A percentile compares a stretch with the other conserved stretches of the same genome.
Evolutionary conservation across 352 stramenopile genomes (phyloP).

Genomic region (Globisporangium barbulae): DNA sequence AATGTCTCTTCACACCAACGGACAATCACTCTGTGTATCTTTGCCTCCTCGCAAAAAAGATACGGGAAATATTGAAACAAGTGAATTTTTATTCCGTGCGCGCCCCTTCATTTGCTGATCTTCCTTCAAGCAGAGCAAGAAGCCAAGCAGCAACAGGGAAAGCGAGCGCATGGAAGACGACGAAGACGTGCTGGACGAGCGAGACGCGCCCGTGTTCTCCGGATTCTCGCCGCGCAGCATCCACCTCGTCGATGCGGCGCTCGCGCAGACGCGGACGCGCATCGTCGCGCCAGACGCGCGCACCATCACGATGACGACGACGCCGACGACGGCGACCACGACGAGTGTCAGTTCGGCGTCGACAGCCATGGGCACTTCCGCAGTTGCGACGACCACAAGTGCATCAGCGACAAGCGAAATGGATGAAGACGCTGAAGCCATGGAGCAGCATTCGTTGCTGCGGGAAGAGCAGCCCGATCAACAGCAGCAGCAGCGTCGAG

Average conservation of each 20-base stretch:
- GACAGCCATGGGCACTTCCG: background rate
- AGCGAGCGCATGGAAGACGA: constrained; percentile 6
- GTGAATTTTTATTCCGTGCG: too few species aligned
- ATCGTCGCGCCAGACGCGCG: constrained; percentile 2
- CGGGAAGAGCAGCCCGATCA: constrained; percentile 5
- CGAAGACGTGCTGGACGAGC: constrained; percentile 12
- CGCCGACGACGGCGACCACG: background rate
- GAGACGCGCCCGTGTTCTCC: constrained; percentile 15
- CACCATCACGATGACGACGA: constrained; percentile 7
- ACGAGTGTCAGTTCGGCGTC: background rate
- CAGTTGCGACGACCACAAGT: constrained; percentile 2
- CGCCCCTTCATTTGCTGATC: background rate
- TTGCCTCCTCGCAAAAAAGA: too few species aligned
- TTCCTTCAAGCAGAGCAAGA: background rate
- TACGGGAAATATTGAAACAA: too few species aligned
- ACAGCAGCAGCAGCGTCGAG: constrained; percentile 3
- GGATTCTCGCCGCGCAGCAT: constrained; percentile 18
- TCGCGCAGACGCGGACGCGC: constrained; percentile 7
- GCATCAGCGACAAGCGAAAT: constrained; percentile 8
- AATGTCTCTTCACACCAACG: too few species aligned
- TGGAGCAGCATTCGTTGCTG: constrained; percentile 8
- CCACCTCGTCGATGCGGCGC: constrained; percentile 12
- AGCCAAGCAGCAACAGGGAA: background rate
- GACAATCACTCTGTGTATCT: too few species aligned
- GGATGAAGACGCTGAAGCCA: constrained; percentile 5